Conservation (phyloP, 768 basidiomycete genomes). For the Neoboletus subvelutipes region DNA sequence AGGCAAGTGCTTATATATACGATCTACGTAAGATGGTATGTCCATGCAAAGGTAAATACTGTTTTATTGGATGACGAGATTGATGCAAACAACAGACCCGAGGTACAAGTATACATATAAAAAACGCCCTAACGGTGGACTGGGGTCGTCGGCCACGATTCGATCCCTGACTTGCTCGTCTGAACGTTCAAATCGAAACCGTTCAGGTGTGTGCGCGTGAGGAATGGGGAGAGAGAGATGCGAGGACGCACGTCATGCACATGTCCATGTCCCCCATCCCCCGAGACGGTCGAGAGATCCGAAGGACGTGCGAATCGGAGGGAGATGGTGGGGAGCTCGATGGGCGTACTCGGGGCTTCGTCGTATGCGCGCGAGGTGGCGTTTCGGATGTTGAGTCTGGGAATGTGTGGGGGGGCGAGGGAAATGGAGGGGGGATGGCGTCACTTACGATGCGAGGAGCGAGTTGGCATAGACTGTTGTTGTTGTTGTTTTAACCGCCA, state of each 20-base stretch:
- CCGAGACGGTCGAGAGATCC: slow-evolving; percentile 4
- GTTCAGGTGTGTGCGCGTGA: too few relatives aligned
- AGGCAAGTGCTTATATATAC: too few relatives aligned
- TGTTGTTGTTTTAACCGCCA: too few relatives aligned
- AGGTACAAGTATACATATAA: neutral
- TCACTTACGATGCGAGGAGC: slow-evolving; percentile 27
- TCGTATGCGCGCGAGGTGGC: slow-evolving; percentile 18
- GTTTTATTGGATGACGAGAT: too few relatives aligned
- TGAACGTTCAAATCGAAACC: neutral
- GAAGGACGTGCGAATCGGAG: slow-evolving; percentile 26
- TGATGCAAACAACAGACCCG: neutral
- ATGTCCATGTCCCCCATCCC: neutral
- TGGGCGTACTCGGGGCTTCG: neutral
- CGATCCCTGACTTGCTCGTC: slow-evolving; percentile 12
- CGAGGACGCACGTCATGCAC: neutral
- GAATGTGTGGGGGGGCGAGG: too few relatives aligned
- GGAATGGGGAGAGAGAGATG: neutral
- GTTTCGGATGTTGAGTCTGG: slow-evolving; percentile 27
- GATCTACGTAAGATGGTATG: neutral
- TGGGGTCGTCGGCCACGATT: slow-evolving; percentile 19
- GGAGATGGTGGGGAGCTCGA: slow-evolving; percentile 20
- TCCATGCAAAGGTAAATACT: neutral
- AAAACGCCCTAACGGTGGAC: neutral
- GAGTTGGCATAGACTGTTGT: slow-evolving; percentile 34
- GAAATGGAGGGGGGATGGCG: too few relatives aligned